Conservation (phyloP, 371 early-diverging fungal species). For the Gilbertella persicaria region DNA sequence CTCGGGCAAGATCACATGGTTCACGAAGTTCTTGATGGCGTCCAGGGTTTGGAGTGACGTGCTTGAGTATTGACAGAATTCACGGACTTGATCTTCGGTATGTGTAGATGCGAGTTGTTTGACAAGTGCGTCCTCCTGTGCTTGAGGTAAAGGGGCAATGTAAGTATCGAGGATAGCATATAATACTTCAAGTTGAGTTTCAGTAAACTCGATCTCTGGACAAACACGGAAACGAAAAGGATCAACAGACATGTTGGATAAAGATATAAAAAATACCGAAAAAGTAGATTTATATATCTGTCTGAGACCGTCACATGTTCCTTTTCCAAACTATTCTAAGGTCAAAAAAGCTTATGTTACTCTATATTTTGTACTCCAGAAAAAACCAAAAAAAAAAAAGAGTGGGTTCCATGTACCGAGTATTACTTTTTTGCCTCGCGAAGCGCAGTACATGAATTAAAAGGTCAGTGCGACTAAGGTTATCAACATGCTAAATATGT, state of each 20-base stretch:
- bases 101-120: slow-evolving; percentile 13
- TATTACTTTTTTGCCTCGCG: no score
- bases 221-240: slow-evolving; percentile 18
- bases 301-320: no score
- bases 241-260: neutral
- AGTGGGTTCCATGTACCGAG: no score
- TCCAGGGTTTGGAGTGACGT: slow-evolving; percentile 15
- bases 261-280: no score
- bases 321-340: no score
- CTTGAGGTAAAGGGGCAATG: slow-evolving; percentile 16
- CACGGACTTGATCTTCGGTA: slow-evolving; percentile 17
- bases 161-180: slow-evolving; percentile 16
- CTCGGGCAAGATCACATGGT: slow-evolving; percentile 36
- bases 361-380: no score
- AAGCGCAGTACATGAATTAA: no score
- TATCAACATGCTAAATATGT: no score
- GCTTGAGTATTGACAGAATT: slow-evolving; percentile 10
- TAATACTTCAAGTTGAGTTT: slow-evolving; percentile 15
- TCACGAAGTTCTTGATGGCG: slow-evolving; percentile 17
- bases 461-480: no score
- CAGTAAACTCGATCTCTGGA: slow-evolving; percentile 2
- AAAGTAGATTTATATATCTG: no score
- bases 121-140: slow-evolving; percentile 22
- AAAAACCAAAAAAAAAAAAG: no score
- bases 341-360: no score